Evolutionary conservation across 306 rosid species (phyloP), one percentile per base, ranked within the genome.

Genomic region (Quercus engelmannii): DNA sequence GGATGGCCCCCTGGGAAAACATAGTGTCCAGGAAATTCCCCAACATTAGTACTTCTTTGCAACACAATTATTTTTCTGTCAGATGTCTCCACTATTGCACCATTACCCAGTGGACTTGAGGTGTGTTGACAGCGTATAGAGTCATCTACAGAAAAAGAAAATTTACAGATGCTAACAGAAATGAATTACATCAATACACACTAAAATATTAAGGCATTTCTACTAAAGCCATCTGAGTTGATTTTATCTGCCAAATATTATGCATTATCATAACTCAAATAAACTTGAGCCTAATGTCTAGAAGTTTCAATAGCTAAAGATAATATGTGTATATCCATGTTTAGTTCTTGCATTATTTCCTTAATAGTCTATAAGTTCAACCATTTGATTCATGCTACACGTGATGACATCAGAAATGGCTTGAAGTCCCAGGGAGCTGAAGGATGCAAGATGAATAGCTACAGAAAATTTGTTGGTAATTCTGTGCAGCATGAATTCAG

Each of bases 1-100:
- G 98, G 98, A 85, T 95, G 99, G 76, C 99, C 99, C 72, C 99
- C 98, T 0, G 99, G 99, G 83, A 95, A 95, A 55, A 92, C 97
- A 83, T 89, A 95, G 89, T 86, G 85, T 82, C 97, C 96, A 71
- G 99, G 96, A 85, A 90, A 92, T 88, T 95, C 99, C 78, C 97
- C 98, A 26, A 92, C 98, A 83, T 92, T 90, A 74, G 81, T 84
- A 88, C 99, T 95, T 82, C 99, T 89, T 80, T 78, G 84, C 87
- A 95, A 86, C 74, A 92, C 87, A 62, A 95, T 83, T 80, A 95
- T 90, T 77, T 91, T 90, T 55, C 81, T 78, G 87, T 95, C 97
- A 73, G 86, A 82, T 38, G 97, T 92, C 87, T 92, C 94, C 83
- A 93, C 94, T 74, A 95, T 87, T 75, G 98, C 99, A 79, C 91